Percentiles rank a stretch among this genome's conserved stretches.
Conservation (phyloP, 1,139 yeast species). For the Suhomyces chickasaworum region DNA sequence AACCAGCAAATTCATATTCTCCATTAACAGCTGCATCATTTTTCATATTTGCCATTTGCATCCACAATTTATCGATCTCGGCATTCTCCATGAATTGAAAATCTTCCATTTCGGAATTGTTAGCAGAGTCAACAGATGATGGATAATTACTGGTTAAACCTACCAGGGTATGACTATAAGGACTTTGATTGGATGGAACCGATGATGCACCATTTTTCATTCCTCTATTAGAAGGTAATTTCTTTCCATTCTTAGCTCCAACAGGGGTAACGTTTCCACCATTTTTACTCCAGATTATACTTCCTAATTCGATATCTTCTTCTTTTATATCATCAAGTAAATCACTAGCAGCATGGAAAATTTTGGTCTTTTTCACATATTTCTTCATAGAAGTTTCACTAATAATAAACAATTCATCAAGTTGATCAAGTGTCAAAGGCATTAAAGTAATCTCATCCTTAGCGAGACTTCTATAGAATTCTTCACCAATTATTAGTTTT, state of each 20-base stretch:
- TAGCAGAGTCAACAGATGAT: conserved; percentile 15
- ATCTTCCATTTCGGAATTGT: conserved; percentile 16
- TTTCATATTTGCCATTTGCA: conserved; percentile 39
- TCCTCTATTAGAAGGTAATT: background rate
- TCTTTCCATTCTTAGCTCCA: background rate
- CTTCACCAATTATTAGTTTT: conserved; percentile 25
- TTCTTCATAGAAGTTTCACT: conserved; percentile 20
- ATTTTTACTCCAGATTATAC: conserved; percentile 1
- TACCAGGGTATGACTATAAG: conserved; percentile 3
- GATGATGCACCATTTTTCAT: conserved; percentile 3
- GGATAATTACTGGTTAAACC: conserved; percentile 5
- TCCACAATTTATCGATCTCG: conserved; percentile 45
- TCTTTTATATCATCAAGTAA: conserved; percentile 17
- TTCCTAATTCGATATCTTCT: conserved; percentile 14
- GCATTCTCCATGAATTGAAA: conserved; percentile 30
- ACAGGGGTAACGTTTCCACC: conserved; percentile 1
- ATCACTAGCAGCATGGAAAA: conserved; percentile 14
- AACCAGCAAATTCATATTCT: background rate
- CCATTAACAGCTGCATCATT: conserved; percentile 20
- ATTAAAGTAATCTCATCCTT: conserved; percentile 13
- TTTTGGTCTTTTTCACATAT: conserved; percentile 17
- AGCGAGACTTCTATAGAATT: conserved; percentile 32
- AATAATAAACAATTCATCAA: conserved; percentile 13
- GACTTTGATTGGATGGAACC: conserved; percentile 6
- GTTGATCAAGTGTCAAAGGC: conserved; percentile 7